Evolutionary conservation across 2,329 filamentous ascomycete genomes (phyloP).

Genomic region (Cytospora chrysosperma): DNA sequence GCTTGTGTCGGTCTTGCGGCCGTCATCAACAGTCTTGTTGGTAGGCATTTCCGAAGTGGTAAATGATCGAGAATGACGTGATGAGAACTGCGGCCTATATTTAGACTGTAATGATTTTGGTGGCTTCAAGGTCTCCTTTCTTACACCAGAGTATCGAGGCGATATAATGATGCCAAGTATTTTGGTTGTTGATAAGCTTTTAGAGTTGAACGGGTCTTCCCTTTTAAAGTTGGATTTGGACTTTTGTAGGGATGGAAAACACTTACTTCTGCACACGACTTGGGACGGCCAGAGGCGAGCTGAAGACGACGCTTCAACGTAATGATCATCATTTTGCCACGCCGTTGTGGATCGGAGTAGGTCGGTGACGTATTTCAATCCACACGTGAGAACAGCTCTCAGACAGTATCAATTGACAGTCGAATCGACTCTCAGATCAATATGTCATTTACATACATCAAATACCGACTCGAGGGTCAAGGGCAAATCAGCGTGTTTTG

Average conservation of each 20-base stretch:
- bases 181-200: neutral
- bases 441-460: neutral
- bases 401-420: neutral
- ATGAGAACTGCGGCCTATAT: neutral
- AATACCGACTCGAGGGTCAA: too few relatives aligned
- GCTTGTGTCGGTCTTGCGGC: neutral
- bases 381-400: neutral
- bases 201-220: neutral
- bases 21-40: neutral
- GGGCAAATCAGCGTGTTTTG: too few relatives aligned
- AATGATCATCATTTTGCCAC: neutral
- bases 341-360: neutral
- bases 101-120: too few relatives aligned
- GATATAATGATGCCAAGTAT: neutral
- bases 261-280: neutral
- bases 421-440: neutral
- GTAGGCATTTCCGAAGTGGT: neutral
- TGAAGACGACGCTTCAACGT: neutral
- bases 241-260: too few relatives aligned
- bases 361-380: neutral
- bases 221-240: too few relatives aligned
- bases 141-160: neutral
- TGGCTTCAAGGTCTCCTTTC: neutral
- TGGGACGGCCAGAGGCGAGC: neutral
- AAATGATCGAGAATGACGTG: neutral